These are phyloP conservation scores for Murraya koenigii DNA, from an alignment of 345 rosid species.

Conservation along the genomic window DNA sequence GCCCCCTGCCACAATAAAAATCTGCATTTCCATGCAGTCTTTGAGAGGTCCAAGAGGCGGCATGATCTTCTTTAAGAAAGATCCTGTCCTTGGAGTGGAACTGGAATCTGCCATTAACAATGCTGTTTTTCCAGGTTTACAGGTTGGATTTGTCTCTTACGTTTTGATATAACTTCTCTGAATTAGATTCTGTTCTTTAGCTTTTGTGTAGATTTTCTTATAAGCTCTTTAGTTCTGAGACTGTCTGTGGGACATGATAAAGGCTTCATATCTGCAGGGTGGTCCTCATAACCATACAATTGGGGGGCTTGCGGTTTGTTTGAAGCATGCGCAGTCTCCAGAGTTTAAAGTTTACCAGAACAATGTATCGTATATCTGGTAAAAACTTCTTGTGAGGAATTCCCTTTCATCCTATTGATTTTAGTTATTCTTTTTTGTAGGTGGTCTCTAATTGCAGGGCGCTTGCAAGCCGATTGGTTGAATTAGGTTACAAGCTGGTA, in stretches of 20 bases:
- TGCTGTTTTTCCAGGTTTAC: constrained; percentile 94
- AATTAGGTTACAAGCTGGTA: constrained; percentile 75
- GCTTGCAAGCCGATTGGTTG: constrained; percentile 68
- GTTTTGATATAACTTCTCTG: background rate
- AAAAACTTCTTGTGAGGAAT: background rate
- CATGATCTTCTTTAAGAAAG: constrained; percentile 90
- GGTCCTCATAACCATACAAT: constrained; percentile 98
- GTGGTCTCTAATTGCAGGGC: constrained; percentile 78
- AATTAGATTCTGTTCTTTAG: background rate
- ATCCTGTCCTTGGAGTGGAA: constrained; percentile 76
- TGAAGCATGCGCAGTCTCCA: constrained; percentile 75
- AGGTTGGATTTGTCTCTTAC: constrained; percentile 41
- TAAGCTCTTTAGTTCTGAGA: background rate
- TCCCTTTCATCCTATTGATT: background rate
- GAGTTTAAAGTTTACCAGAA: constrained; percentile 77
- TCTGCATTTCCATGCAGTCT: constrained; percentile 45
- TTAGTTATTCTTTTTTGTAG: constrained; percentile 29
- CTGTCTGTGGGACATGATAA: background rate
- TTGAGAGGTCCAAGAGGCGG: constrained; percentile 99
- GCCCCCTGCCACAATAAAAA: background rate
- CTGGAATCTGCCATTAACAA: constrained; percentile 84
- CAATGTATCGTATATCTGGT: constrained; percentile 40
- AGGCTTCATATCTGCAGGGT: constrained; percentile 50
- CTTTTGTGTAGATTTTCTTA: background rate
- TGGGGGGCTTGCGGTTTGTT: constrained; percentile 86